A percentile compares a stretch with the other conserved stretches of the same genome.
Evolutionary conservation across 345 rosid species (phyloP).

Genomic region (Acer yangbiense): DNA sequence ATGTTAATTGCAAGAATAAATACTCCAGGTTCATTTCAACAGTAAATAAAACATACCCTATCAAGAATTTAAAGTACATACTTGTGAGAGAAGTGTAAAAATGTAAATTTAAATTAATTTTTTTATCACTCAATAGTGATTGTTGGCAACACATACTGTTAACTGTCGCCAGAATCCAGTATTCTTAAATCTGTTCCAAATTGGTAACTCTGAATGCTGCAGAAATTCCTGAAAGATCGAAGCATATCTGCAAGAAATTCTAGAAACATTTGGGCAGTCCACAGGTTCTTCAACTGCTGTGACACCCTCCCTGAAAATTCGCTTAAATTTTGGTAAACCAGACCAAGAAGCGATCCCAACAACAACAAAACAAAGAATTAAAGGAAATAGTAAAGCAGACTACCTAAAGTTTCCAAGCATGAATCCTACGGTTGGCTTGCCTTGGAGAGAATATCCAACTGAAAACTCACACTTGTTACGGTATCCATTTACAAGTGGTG

Average conservation of each 20-base stretch:
- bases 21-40: neutral
- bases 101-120: neutral
- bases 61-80: neutral
- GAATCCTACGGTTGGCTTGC: slow-evolving; percentile 86
- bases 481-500: slow-evolving; percentile 82
- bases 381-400: slow-evolving; percentile 11
- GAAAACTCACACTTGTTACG: slow-evolving; percentile 95
- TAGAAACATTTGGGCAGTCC: slow-evolving; percentile 90
- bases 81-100: neutral
- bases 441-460: slow-evolving; percentile 77
- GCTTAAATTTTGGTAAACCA: slow-evolving; percentile 20
- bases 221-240: slow-evolving; percentile 77
- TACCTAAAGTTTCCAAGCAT: slow-evolving; percentile 95
- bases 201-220: slow-evolving; percentile 68
- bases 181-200: slow-evolving; percentile 91
- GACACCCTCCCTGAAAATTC: slow-evolving; percentile 75
- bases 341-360: slow-evolving; percentile 20
- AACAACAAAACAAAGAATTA: neutral
- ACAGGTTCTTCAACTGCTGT: slow-evolving; percentile 93
- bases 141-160: slow-evolving; percentile 53
- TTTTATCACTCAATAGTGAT: slow-evolving; percentile 3
- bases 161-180: slow-evolving; percentile 96
- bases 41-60: neutral
- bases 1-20: neutral
- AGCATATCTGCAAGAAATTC: slow-evolving; percentile 70